Evolutionary conservation across 2,329 filamentous ascomycete species (phyloP).

Genomic region (Cladophialophora bantiana): DNA sequence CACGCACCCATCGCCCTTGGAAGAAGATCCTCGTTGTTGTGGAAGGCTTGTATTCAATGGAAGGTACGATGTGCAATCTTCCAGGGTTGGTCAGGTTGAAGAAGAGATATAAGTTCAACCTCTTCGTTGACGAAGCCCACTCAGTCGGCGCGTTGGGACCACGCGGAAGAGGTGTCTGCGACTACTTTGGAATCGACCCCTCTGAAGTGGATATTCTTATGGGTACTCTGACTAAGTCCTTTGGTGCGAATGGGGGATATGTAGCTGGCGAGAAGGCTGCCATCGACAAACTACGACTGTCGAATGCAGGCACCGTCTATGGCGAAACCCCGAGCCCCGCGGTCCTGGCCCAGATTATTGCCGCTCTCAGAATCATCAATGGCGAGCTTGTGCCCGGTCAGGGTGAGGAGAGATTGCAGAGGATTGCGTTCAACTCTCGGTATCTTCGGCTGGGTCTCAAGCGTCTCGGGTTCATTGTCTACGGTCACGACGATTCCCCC

Average conservation of each 20-base stretch:
- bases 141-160: constrained; percentile 93
- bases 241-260: constrained; percentile 97
- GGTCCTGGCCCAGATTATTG: constrained; percentile 88
- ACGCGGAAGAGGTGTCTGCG: constrained; percentile 88
- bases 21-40: constrained; percentile 98
- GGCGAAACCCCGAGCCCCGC: constrained; percentile 88
- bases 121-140: constrained; percentile 97
- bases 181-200: constrained; percentile 93
- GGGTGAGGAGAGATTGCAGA: constrained; percentile 92
- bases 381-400: constrained; percentile 89
- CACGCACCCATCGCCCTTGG: constrained; percentile 97
- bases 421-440: constrained; percentile 96
- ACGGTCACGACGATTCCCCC: constrained; percentile 95
- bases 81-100: constrained; percentile 86
- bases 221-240: constrained; percentile 98
- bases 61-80: constrained; percentile 98
- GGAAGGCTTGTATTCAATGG: constrained; percentile 98
- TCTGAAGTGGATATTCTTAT: constrained; percentile 92
- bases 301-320: constrained; percentile 84
- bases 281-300: constrained; percentile 86
- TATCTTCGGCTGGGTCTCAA: constrained; percentile 98
- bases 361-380: constrained; percentile 84
- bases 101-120: constrained; percentile 94
- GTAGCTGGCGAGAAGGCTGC: constrained; percentile 87
- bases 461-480: constrained; percentile 94